These are phyloP conservation scores for Hippophae tibetana DNA, from an alignment of 306 rosid genomes.

Conservation along the genomic window DNA sequence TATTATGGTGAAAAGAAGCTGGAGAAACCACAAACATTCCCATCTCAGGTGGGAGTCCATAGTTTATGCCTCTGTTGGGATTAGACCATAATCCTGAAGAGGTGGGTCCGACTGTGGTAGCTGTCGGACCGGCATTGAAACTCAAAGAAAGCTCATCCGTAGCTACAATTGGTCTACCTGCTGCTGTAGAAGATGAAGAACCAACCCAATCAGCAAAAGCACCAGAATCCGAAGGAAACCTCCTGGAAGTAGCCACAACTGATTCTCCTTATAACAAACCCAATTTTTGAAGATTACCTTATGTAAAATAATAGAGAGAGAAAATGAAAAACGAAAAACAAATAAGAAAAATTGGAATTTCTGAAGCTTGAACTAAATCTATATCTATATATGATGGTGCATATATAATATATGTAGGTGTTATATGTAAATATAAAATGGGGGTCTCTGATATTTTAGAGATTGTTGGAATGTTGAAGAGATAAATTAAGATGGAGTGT, in stretches of 20 bases:
- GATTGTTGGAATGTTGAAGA: neutral
- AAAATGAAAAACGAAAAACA: no score
- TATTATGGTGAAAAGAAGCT: conserved; percentile 34
- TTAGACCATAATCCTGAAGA: conserved; percentile 21
- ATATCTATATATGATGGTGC: conserved; percentile 17
- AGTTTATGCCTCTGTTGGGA: conserved; percentile 26
- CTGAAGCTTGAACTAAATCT: neutral
- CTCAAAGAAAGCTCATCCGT: conserved; percentile 80
- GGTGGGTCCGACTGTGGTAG: conserved; percentile 29
- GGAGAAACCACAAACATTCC: conserved; percentile 79
- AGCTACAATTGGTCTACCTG: conserved; percentile 3
- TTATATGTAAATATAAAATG: conserved; percentile 26
- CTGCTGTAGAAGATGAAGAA: conserved; percentile 26
- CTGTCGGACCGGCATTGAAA: conserved; percentile 71
- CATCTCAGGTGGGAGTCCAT: conserved; percentile 55
- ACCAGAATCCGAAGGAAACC: conserved; percentile 83
- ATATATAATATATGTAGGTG: conserved; percentile 23
- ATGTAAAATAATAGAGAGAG: no score
- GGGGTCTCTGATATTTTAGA: conserved; percentile 48
- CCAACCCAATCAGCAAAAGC: conserved; percentile 93
- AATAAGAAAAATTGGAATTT: neutral
- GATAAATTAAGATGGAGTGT: no score
- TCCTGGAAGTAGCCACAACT: conserved; percentile 99
- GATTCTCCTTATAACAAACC: conserved; percentile 18
- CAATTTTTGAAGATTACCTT: neutral